Evolutionary conservation across 192 early-diverging fungal genomes (phyloP).

Genomic region (Polychytrium aggregatum): DNA sequence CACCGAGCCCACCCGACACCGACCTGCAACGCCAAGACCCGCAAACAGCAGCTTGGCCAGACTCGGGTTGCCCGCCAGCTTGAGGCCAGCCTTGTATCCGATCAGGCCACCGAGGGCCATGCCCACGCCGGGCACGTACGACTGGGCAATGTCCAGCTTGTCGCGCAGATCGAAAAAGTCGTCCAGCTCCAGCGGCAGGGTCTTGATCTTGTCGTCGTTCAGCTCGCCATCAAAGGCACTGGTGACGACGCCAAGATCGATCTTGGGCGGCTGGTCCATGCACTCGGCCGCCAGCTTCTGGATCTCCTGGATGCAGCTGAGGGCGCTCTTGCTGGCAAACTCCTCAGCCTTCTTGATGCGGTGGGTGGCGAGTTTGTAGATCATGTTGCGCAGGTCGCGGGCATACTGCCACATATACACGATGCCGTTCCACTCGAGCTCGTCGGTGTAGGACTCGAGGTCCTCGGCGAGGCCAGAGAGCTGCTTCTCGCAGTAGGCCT

Average conservation of each 20-base stretch:
- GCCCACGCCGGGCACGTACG: conserved; percentile 35
- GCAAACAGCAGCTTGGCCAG: conserved; percentile 27
- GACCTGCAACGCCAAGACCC: conserved; percentile 39
- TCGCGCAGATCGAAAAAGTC: conserved; percentile 44
- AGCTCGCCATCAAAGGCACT: conserved; percentile 18
- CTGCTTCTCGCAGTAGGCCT: conserved; percentile 16
- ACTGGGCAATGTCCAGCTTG: conserved; percentile 35
- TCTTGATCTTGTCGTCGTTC: conserved; percentile 3
- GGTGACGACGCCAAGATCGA: conserved; percentile 18
- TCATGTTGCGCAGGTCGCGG: conserved; percentile 48
- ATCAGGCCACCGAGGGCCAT: conserved; percentile 27
- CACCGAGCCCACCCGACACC: too few relatives aligned
- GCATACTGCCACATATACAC: conserved; percentile 82
- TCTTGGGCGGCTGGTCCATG: conserved; percentile 20
- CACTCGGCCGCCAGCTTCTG: conserved; percentile 19
- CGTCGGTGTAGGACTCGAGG: conserved; percentile 53
- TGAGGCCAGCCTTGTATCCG: conserved; percentile 22
- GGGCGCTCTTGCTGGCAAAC: conserved; percentile 19
- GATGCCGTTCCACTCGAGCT: conserved; percentile 69
- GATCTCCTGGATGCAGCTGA: conserved; percentile 24
- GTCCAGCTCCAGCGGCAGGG: conserved; percentile 26
- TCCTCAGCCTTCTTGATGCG: conserved; percentile 28
- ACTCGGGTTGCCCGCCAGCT: background rate
- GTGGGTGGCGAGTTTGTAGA: conserved; percentile 26
- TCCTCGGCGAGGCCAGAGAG: conserved; percentile 46